A percentile compares a stretch with the other conserved stretches of the same genome.
Conservation (phyloP, 768 basidiomycete species). For the Tephrocybe sp. region DNA sequence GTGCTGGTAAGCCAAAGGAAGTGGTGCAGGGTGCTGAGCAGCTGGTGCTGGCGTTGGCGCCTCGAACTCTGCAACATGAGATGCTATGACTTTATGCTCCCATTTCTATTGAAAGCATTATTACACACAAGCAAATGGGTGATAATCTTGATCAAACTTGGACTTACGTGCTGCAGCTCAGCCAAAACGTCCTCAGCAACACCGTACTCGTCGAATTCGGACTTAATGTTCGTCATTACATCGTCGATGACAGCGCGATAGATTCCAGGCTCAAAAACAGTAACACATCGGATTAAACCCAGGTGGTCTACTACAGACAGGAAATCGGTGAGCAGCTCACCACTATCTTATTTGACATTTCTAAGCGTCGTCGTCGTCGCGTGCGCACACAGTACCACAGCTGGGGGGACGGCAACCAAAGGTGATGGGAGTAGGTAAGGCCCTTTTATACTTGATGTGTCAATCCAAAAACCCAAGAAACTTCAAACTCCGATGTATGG, state of each 20-base stretch:
- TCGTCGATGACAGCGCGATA: constrained; percentile 97
- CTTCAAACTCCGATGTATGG: constrained; percentile 44
- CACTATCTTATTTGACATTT: constrained; percentile 98
- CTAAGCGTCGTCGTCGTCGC: constrained; percentile 22
- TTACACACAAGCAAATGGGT: constrained; percentile 1
- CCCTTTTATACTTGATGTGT: constrained; percentile 51
- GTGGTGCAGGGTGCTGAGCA: constrained; percentile 43
- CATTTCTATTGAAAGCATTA: constrained; percentile 67
- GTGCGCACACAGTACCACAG: constrained; percentile 35
- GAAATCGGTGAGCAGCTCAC: constrained; percentile 79
- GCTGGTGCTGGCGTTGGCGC: constrained; percentile 38
- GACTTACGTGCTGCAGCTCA: constrained; percentile 83
- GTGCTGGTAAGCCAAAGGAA: constrained; percentile 57
- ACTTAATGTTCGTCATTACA: constrained; percentile 81
- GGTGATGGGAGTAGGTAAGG: constrained; percentile 38
- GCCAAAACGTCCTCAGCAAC: constrained; percentile 88
- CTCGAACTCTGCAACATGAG: constrained; percentile 93
- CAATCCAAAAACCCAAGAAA: constrained; percentile 36
- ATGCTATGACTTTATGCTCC: constrained; percentile 92
- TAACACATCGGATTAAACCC: constrained; percentile 47
- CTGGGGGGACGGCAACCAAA: constrained; percentile 36
- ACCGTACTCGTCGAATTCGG: constrained; percentile 96
- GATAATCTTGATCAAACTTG: constrained; percentile 11
- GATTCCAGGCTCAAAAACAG: constrained; percentile 73
- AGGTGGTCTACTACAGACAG: constrained; percentile 52